These are phyloP conservation scores for Pythium aphanidermatum DNA, from an alignment of 352 stramenopile species.

Conservation along the genomic window DNA sequence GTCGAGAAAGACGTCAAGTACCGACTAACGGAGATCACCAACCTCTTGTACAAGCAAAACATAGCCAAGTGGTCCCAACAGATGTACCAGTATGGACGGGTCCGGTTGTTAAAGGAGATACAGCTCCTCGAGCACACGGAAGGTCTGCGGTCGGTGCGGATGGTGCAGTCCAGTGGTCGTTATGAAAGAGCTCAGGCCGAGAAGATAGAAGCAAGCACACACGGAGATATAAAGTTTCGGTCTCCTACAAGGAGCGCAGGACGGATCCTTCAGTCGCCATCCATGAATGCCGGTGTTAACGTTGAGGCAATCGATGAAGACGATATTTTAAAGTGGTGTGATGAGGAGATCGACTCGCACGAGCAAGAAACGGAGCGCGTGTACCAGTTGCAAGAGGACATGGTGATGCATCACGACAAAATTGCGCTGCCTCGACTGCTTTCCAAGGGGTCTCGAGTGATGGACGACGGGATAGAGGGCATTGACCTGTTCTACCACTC, in stretches of 20 bases:
- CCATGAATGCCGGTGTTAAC: slow-evolving; percentile 5
- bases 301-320: slow-evolving; percentile 7
- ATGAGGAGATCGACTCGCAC: slow-evolving; percentile 41
- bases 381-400: slow-evolving; percentile 28
- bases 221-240: not conserved
- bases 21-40: slow-evolving; percentile 20
- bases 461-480: too few relatives aligned
- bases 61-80: slow-evolving; percentile 37
- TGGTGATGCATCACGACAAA: slow-evolving; percentile 24
- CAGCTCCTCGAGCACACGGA: slow-evolving; percentile 8
- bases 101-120: slow-evolving; percentile 8
- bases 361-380: slow-evolving; percentile 38
- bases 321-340: slow-evolving; percentile 31
- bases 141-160: not conserved
- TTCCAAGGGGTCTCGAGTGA: too few relatives aligned
- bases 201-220: not conserved
- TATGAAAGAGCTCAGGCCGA: not conserved
- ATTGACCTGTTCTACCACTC: too few relatives aligned
- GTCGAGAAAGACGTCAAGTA: slow-evolving; percentile 46
- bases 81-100: slow-evolving; percentile 9
- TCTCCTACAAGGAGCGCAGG: not conserved
- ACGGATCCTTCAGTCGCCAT: too few relatives aligned
- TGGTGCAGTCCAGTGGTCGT: not conserved
- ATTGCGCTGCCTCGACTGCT: slow-evolving; percentile 14
- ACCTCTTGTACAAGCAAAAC: slow-evolving; percentile 44